Base-by-base conservation (phyloP, 148 eudicot species). In the Linanthus parryae region DNA sequence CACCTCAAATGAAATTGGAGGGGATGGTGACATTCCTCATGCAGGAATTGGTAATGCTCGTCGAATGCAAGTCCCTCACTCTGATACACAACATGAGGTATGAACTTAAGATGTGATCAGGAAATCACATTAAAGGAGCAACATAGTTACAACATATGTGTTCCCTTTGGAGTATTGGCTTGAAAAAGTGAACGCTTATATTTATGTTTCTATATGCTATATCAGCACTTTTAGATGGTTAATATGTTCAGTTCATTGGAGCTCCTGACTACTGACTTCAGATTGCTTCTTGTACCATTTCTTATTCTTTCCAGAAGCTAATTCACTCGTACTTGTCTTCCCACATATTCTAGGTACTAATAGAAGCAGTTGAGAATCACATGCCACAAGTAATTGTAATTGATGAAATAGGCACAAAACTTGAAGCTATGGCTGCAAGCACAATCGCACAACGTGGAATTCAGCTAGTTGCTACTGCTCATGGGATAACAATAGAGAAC, bases 1-100 rank as follows among this genome's bases (percentile, higher is more conserved):
- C 70, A 92, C 98, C 33, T 92, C 98, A 63, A 92, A 92, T 67
- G 98, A 92, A 71, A 92, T 92, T 34, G 98, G 98, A 37, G 98
- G 98, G 43, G 98, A 92, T 77, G 98, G 98, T 55, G 96, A 92
- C 72, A 83, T 92, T 63, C 98, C 98, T 39, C 96, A 92, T 71
- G 78, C 87, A 23, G 98, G 98, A 69, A 87, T 92, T 33, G 98
- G 98, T 39, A 72, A 45, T 73, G 96, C 98, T 66, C 79, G 98
- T 15, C 68, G 96, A 38, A 87, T 92, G 98, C 98, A 92, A 92
- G 98, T 92, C 16, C 85, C 96, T 17, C 64, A 73, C 48, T 68
- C 92, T 29, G 92, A 87, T 63, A 74, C 71, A 83, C 98, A 92
- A 67, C 98, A 92, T 52, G 73, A 77, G 89, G 96, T 92, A 77